These are phyloP conservation scores for Thelonectria olida DNA, from an alignment of 2,329 filamentous ascomycete species.

Conservation along the genomic window DNA sequence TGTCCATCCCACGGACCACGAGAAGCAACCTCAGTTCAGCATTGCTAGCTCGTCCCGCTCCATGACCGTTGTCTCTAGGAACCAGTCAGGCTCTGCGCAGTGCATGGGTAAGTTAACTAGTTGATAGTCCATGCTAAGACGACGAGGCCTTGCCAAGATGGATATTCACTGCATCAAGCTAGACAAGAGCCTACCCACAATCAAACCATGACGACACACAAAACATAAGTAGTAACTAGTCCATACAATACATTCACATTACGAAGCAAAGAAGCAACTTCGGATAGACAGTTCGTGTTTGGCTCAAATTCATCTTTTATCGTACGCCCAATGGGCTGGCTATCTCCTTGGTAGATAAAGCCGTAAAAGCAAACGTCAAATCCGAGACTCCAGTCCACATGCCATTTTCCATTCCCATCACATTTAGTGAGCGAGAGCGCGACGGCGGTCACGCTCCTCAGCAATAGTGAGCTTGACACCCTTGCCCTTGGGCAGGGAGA, in stretches of 20 bases:
- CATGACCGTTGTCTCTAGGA: not conserved
- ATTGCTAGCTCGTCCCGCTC: not conserved
- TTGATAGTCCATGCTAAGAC: not conserved
- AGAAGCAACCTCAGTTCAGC: not conserved
- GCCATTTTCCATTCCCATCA: conserved; percentile 43
- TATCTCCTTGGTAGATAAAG: conserved; percentile 46
- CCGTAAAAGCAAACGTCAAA: conserved; percentile 49
- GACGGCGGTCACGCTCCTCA: conserved; percentile 98
- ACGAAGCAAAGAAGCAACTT: conserved; percentile 5
- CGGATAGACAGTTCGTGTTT: conserved; percentile 41
- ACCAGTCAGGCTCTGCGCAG: not conserved
- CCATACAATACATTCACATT: not conserved
- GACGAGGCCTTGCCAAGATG: not conserved
- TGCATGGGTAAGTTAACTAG: no score
- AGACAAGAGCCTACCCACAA: not conserved
- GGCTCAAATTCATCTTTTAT: conserved; percentile 49
- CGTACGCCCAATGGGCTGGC: conserved; percentile 47
- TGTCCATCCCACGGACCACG: not conserved
- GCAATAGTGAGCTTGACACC: conserved; percentile 99
- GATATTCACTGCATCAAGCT: not conserved
- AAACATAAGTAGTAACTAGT: not conserved
- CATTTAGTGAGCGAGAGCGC: conserved; percentile 70
- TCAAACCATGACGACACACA: not conserved
- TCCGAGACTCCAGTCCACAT: conserved; percentile 53
- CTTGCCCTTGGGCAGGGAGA: conserved; percentile 99